Evolutionary conservation across 345 rosid species (phyloP).

Genomic region (Pistacia vera): DNA sequence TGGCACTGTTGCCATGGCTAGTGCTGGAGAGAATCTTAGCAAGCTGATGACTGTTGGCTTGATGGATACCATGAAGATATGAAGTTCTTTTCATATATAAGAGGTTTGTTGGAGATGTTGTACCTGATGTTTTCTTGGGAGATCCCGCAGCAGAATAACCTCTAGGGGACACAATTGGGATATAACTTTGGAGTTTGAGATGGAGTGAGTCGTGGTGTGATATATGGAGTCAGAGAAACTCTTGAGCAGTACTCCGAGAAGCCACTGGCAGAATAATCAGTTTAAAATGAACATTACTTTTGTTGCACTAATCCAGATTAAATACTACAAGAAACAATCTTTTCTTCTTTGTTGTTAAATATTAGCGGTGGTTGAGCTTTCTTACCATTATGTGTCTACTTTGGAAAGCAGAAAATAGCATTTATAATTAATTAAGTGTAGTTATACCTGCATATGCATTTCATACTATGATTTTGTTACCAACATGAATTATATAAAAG

Average conservation of each 20-base stretch:
- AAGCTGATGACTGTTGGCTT: conserved; percentile 93
- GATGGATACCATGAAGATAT: conserved; percentile 76
- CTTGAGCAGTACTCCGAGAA: conserved; percentile 54
- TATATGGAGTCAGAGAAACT: conserved; percentile 75
- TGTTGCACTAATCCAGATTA: not conserved
- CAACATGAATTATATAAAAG: not conserved
- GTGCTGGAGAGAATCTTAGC: conserved; percentile 93
- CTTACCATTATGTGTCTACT: not conserved
- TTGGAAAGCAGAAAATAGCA: not conserved
- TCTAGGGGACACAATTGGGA: conserved; percentile 71
- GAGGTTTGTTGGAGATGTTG: conserved; percentile 67
- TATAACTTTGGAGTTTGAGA: conserved; percentile 72
- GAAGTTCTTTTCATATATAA: conserved; percentile 52
- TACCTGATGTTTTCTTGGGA: conserved; percentile 64
- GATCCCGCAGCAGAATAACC: conserved; percentile 72
- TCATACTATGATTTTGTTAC: not conserved
- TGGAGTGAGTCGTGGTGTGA: conserved; percentile 82
- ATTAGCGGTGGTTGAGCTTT: not conserved
- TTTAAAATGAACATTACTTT: conserved; percentile 7
- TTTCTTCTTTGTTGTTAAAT: not conserved
- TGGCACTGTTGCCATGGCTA: conserved; percentile 94
- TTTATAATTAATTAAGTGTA: not conserved
- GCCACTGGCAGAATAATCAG: conserved; percentile 38
- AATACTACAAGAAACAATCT: conserved; percentile 1
- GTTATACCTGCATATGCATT: not conserved